Percentiles rank a stretch among this genome's conserved stretches.
phyloP scores from a whole-genome alignment of 164 flowering plant genomes.

The Tinospora cordifolia region DNA sequence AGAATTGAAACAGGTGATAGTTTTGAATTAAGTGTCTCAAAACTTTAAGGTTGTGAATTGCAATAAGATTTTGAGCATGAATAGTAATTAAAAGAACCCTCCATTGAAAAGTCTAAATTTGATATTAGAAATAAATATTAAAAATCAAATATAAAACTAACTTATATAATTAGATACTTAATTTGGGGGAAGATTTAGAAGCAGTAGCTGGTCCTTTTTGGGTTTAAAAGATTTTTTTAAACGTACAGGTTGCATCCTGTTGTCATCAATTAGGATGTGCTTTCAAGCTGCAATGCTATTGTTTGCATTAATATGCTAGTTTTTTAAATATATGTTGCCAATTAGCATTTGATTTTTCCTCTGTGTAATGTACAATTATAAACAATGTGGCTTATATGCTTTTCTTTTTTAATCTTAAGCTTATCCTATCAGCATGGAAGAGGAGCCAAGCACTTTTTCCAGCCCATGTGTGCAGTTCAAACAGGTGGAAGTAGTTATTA shows the following conservation, averaged over 20 bases:
- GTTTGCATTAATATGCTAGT: not conserved
- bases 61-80: too few species aligned
- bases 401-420: conserved; percentile 15
- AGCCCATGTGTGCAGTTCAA: conserved; percentile 35
- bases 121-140: too few species aligned
- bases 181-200: too few species aligned
- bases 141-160: too few species aligned
- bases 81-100: too few species aligned
- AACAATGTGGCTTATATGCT: not conserved
- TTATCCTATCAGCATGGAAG: conserved; percentile 10
- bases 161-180: too few species aligned
- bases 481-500: conserved; percentile 36
- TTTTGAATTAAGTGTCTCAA: too few species aligned
- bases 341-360: not conserved
- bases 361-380: not conserved
- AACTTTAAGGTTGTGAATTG: too few species aligned
- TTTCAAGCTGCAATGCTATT: not conserved
- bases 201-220: not conserved
- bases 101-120: too few species aligned
- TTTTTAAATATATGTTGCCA: not conserved
- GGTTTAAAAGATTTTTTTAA: not conserved
- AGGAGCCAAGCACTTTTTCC: conserved; percentile 12
- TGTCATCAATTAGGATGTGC: not conserved
- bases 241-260: not conserved
- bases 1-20: too few species aligned